Evolutionary conservation across 306 rosid genomes (phyloP).

Genomic region (Argentina anserina): DNA sequence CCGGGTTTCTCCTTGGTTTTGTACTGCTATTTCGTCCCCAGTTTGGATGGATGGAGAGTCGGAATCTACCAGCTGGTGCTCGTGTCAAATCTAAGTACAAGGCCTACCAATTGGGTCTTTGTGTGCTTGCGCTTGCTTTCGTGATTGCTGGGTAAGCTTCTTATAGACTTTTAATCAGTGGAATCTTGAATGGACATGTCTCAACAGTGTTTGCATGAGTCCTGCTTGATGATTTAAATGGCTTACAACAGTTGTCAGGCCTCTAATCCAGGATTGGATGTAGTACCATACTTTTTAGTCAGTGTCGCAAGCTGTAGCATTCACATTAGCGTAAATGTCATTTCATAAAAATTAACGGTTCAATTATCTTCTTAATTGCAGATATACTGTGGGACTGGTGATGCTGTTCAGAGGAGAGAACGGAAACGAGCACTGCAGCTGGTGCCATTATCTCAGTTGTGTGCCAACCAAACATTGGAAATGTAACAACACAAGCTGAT

Average conservation of each 20-base stretch:
- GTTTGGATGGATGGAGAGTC: conserved; percentile 38
- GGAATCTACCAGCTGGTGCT: conserved; percentile 30
- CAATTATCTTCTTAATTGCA: conserved; percentile 11
- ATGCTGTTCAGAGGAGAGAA: conserved; percentile 42
- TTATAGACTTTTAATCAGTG: background rate
- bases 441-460: conserved; percentile 50
- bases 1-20: conserved; percentile 47
- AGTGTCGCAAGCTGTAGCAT: background rate
- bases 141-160: conserved; percentile 36
- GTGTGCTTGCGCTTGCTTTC: conserved; percentile 24
- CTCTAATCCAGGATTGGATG: background rate
- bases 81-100: conserved; percentile 32
- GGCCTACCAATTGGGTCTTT: conserved; percentile 33
- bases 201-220: background rate
- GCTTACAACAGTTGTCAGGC: background rate
- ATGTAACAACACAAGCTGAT: conserved; percentile 27
- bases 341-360: background rate
- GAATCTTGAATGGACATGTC: background rate
- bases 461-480: conserved; percentile 46
- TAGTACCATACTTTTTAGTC: background rate
- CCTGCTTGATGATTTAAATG: background rate
- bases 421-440: conserved; percentile 44
- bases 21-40: conserved; percentile 44
- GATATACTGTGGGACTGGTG: conserved; percentile 36
- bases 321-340: background rate